Percentiles rank a stretch among this genome's conserved stretches.
phyloP scores from a whole-genome alignment of 805 yeast genomes.

The Clavispora asparagi region DNA sequence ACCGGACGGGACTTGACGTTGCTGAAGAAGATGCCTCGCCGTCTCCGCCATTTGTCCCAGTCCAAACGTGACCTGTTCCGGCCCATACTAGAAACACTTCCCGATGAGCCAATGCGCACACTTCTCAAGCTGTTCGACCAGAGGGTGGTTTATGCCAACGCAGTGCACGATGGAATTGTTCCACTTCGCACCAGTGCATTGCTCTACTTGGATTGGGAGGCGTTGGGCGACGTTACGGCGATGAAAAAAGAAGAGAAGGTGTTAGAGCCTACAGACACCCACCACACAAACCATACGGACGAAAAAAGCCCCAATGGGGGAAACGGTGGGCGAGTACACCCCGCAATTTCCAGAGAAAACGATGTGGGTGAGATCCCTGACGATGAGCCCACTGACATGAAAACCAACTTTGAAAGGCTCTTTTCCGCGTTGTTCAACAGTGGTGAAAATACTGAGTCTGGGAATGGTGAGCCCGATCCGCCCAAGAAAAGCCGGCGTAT shows the following conservation, averaged over 20 bases:
- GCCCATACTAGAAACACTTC: conserved; percentile 35
- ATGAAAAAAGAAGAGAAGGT: conserved; percentile 12
- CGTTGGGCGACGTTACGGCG: conserved; percentile 35
- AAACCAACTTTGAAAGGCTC: conserved; percentile 10
- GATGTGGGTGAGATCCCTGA: conserved; percentile 31
- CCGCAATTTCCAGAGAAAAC: conserved; percentile 1
- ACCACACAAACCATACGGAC: not conserved
- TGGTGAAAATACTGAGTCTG: not conserved
- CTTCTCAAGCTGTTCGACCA: conserved; percentile 26
- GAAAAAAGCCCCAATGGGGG: not conserved
- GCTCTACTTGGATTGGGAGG: conserved; percentile 38
- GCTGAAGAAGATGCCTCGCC: conserved; percentile 26
- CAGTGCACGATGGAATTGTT: conserved; percentile 42
- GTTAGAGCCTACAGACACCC: conserved; percentile 2
- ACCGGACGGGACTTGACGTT: conserved; percentile 43
- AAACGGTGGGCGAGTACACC: not conserved
- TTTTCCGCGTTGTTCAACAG: conserved; percentile 8
- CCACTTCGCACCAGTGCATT: conserved; percentile 41
- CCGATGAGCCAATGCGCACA: conserved; percentile 34
- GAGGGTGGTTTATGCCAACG: conserved; percentile 39
- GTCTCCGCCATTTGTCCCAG: conserved; percentile 6
- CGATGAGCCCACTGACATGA: conserved; percentile 11
- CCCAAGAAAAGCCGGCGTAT: conserved; percentile 1
- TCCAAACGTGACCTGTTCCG: conserved; percentile 17
- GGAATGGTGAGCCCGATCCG: not conserved